phyloP scores from a whole-genome alignment of 2,329 filamentous ascomycete species.

The Arachnomyces sp. region DNA sequence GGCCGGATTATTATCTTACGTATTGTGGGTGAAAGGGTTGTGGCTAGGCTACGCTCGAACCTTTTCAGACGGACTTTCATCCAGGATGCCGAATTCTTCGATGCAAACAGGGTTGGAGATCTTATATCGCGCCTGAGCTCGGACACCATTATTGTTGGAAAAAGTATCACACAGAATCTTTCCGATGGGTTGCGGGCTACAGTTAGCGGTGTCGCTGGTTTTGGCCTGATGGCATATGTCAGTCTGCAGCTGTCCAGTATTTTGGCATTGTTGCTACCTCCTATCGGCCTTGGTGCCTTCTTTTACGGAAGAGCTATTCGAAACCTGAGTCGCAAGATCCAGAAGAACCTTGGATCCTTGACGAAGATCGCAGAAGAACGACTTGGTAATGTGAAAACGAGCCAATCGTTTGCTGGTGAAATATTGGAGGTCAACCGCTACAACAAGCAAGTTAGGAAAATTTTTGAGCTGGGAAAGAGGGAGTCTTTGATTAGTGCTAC shows the following conservation, averaged over 20 bases:
- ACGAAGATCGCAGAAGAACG: slow-evolving; percentile 98
- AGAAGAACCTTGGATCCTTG: slow-evolving; percentile 83
- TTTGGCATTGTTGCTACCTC: slow-evolving; percentile 78
- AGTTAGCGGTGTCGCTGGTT: slow-evolving; percentile 83
- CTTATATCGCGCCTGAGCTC: slow-evolving; percentile 91
- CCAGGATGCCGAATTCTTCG: slow-evolving; percentile 99
- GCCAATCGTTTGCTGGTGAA: slow-evolving; percentile 92
- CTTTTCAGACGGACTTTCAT: slow-evolving; percentile 87
- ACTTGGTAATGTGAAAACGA: slow-evolving; percentile 93
- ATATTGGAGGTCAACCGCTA: slow-evolving; percentile 84
- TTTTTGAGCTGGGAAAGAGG: slow-evolving; percentile 78
- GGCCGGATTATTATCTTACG: slow-evolving; percentile 86
- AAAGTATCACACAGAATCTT: slow-evolving; percentile 95
- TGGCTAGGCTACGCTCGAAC: slow-evolving; percentile 78
- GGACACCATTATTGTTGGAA: slow-evolving; percentile 95
- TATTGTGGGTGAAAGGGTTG: slow-evolving; percentile 91
- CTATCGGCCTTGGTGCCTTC: slow-evolving; percentile 82
- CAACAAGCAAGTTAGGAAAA: slow-evolving; percentile 83
- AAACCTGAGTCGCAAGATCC: slow-evolving; percentile 83
- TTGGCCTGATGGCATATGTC: slow-evolving; percentile 92
- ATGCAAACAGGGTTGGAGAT: slow-evolving; percentile 93
- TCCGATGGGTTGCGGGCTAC: slow-evolving; percentile 89
- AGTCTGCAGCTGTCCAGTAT: slow-evolving; percentile 85
- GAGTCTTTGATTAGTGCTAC: slow-evolving; percentile 85
- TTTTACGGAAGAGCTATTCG: slow-evolving; percentile 85